Evolutionary conservation across 2,329 filamentous ascomycete genomes (phyloP).

Genomic region (Aurifilum marmelostoma): DNA sequence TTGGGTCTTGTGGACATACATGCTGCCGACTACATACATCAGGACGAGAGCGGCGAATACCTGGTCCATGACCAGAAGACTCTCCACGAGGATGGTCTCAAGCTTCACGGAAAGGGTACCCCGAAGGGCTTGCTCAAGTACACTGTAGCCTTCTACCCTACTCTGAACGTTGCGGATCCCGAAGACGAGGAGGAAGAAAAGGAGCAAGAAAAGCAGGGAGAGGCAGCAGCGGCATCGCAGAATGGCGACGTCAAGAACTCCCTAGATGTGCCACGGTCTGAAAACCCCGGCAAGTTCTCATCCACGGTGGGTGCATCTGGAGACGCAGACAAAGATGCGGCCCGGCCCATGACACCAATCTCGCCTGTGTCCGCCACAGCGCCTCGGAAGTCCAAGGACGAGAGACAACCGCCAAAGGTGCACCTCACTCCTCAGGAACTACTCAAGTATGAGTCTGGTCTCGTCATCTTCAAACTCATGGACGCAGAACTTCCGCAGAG

Average conservation of each 20-base stretch:
- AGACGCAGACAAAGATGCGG: constrained; percentile 36
- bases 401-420: constrained; percentile 72
- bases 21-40: constrained; percentile 75
- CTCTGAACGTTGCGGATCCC: constrained; percentile 83
- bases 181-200: constrained; percentile 73
- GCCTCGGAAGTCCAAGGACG: constrained; percentile 52
- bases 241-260: constrained; percentile 33
- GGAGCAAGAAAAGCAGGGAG: constrained; percentile 45
- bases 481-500: constrained; percentile 81
- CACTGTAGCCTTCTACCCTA: constrained; percentile 87
- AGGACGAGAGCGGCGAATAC: constrained; percentile 82
- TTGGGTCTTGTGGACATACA: constrained; percentile 80
- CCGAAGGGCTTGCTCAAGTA: constrained; percentile 82
- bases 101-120: constrained; percentile 71
- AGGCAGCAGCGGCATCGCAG: constrained; percentile 24
- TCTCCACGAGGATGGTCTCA: constrained; percentile 67
- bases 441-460: constrained; percentile 82
- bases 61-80: constrained; percentile 76
- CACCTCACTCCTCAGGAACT: constrained; percentile 80
- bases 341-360: constrained; percentile 48
- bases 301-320: constrained; percentile 38
- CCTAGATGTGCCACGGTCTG: constrained; percentile 40
- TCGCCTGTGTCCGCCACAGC: constrained; percentile 49
- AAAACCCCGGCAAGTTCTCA: constrained; percentile 50
- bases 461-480: constrained; percentile 92